Percentiles rank a stretch among this genome's conserved stretches.
These are phyloP conservation scores for Cucurbita ficifolia DNA, from an alignment of 306 rosid species.

Conservation along the genomic window DNA sequence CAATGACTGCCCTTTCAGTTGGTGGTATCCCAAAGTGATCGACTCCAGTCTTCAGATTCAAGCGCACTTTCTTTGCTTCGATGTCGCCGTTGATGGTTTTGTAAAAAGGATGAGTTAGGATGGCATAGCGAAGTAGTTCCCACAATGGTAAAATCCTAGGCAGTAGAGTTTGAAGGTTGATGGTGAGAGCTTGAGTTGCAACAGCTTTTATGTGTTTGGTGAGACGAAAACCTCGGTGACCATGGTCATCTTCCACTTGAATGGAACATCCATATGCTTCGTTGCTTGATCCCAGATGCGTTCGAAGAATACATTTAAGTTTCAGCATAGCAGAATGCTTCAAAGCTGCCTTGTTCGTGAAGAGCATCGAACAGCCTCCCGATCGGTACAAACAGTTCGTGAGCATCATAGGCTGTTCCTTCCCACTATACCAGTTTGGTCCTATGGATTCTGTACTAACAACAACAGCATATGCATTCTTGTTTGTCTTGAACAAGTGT, in stretches of 20 bases:
- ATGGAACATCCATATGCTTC: constrained; percentile 73
- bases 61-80: constrained; percentile 18
- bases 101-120: background rate
- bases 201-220: constrained; percentile 52
- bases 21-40: constrained; percentile 79
- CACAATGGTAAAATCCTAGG: constrained; percentile 46
- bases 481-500: constrained; percentile 35
- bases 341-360: constrained; percentile 39
- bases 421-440: constrained; percentile 68
- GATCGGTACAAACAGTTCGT: constrained; percentile 70
- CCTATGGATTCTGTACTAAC: constrained; percentile 76
- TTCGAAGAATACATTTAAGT: constrained; percentile 46
- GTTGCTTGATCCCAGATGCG: constrained; percentile 51
- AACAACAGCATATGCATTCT: constrained; percentile 35
- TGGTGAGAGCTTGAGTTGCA: constrained; percentile 47
- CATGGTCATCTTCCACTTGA: constrained; percentile 53
- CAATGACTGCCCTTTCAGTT: constrained; percentile 61
- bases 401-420: constrained; percentile 54
- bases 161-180: constrained; percentile 36
- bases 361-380: constrained; percentile 62
- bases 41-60: constrained; percentile 47
- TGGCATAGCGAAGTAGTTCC: constrained; percentile 29
- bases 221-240: constrained; percentile 46
- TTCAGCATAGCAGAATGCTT: constrained; percentile 38
- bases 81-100: background rate